Base-by-base conservation (phyloP, 805 yeast species). In the Sugiyamaella marilandica region DNA sequence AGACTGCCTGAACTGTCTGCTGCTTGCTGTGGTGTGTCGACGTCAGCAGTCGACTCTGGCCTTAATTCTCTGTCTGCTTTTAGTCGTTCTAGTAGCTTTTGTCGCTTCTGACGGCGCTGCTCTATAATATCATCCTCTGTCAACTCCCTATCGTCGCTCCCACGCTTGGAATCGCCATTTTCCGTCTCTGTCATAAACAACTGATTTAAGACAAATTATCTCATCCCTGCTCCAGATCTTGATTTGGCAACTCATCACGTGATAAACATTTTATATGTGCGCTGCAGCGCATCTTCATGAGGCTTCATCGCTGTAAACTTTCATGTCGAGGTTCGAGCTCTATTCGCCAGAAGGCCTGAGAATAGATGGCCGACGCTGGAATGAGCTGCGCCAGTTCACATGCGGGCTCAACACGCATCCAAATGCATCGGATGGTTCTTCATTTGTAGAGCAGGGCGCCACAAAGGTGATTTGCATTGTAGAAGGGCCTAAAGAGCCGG, bases 271-370 rank as follows among this genome's bases (percentile, higher is more conserved):
- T n/a, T 5, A 34, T 34, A n/a, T 14, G 3, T 14, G 3, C 4
- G 37, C 37, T 34, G 16, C 37, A 34, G 9, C 9, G n/a, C 16
- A 8, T 34, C 19, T 19, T 16, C 19, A 39, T 39, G 43, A 19
- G 43, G 43, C 43, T 39, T 39, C 19, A 24, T 16, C 43, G 19
- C 24, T 3, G 14, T 39, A 14, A 39, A 39, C 36, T 45, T 14
- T 21, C 18, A 58, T 58, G 64, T 59, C 64, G 8, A 51, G 61
- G 36, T 58, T 52, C 51, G 99, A 94, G 73, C 70, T 94, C 44
- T 92, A 87, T 65, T 91, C 97, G 0, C 97, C 97, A 5, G 98
- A 94, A 70, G 99, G 99, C 3, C 76, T 94, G 45, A 76, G 99
- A 58, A 74, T 85, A 11, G 98, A 94, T 67, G 99, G 99, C 1